A percentile compares a stretch with the other conserved stretches of the same genome.
phyloP scores from a whole-genome alignment of 805 yeast genomes.

The Saccharomycopsis malanga region DNA sequence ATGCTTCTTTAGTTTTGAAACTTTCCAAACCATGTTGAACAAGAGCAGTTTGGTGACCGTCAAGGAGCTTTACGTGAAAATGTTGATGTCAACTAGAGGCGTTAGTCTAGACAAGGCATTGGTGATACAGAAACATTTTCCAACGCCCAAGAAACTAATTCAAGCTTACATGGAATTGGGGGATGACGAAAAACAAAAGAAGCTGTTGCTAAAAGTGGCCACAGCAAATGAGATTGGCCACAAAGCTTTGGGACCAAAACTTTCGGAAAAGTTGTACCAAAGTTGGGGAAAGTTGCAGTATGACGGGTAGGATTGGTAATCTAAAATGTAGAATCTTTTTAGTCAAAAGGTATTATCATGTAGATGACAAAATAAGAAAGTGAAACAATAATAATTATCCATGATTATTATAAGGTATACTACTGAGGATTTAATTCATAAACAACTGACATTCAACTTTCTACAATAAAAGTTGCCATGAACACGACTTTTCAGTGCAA shows the following conservation, averaged over 20 bases:
- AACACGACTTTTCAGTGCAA: too few relatives aligned
- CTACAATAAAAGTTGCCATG: too few relatives aligned
- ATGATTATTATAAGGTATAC: too few relatives aligned
- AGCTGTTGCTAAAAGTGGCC: conserved; percentile 3
- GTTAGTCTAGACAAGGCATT: conserved; percentile 80
- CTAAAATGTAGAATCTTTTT: background rate
- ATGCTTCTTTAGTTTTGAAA: conserved; percentile 41
- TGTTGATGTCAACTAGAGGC: conserved; percentile 78
- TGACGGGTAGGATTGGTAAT: too few relatives aligned
- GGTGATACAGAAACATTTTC: conserved; percentile 60
- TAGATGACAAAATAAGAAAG: background rate
- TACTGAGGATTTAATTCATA: too few relatives aligned
- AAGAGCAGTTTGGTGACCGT: conserved; percentile 67
- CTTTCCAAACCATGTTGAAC: conserved; percentile 61
- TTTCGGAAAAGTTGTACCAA: conserved; percentile 17
- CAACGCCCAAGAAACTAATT: conserved; percentile 61
- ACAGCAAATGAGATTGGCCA: conserved; percentile 16
- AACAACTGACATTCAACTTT: too few relatives aligned
- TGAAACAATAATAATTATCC: background rate
- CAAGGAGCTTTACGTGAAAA: conserved; percentile 63
- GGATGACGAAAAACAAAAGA: conserved; percentile 10
- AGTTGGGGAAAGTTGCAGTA: conserved; percentile 19
- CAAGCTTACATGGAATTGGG: conserved; percentile 33
- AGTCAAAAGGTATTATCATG: background rate
- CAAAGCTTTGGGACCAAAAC: conserved; percentile 18